Percentiles rank a stretch among this genome's conserved stretches.
Conservation (phyloP, 2,329 filamentous ascomycete species). For the Mycosphaerella sp. region DNA sequence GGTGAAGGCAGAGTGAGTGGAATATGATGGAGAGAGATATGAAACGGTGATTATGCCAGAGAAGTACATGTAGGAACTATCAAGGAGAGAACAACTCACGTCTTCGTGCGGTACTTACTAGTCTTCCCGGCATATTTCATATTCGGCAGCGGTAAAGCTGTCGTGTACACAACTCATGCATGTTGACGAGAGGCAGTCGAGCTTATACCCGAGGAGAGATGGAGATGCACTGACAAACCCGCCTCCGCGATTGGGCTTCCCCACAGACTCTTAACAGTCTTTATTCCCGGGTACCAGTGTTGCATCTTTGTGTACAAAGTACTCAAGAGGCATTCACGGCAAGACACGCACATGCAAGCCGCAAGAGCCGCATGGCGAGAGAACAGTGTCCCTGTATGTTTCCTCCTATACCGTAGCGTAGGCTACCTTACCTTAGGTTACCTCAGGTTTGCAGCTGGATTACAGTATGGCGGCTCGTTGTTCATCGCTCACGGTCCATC, state of each 20-base stretch:
- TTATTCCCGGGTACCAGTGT: not conserved
- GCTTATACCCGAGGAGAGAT: not conserved
- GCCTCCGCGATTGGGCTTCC: not conserved
- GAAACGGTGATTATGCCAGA: not conserved
- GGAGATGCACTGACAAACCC: not conserved
- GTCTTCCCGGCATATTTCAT: constrained; percentile 1
- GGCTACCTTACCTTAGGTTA: too few species aligned
- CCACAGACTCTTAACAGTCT: too few species aligned
- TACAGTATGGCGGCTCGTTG: too few species aligned
- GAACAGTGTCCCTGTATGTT: not conserved
- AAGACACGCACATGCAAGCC: not conserved
- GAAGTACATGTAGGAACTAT: not conserved
- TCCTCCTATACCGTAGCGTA: too few species aligned
- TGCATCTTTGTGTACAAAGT: too few species aligned
- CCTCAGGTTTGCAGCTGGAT: too few species aligned
- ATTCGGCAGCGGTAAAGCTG: constrained; percentile 5
- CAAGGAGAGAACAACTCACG: not conserved
- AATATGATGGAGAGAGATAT: not conserved
- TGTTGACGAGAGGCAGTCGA: not conserved
- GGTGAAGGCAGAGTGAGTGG: not conserved
- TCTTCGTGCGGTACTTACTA: not conserved
- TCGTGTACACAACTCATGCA: not conserved
- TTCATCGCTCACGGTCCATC: too few species aligned
- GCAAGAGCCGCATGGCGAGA: not conserved
- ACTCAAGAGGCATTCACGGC: not conserved